Evolutionary conservation across 441 rosid species (phyloP).

Genomic region (Euphorbia corollata): DNA sequence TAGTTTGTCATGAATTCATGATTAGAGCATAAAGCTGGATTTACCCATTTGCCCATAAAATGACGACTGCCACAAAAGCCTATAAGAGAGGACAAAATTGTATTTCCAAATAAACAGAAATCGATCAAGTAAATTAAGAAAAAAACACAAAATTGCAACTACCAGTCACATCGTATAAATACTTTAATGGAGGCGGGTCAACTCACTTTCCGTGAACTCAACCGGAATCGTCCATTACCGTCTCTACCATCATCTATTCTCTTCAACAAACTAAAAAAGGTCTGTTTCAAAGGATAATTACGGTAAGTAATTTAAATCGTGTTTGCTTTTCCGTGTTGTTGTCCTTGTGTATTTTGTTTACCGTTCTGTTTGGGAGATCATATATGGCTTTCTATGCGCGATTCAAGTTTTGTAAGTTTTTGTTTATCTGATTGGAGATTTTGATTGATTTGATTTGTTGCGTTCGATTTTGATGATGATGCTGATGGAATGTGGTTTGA

Average conservation of each 20-base stretch:
- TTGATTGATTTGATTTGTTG: background rate
- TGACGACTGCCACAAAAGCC: background rate
- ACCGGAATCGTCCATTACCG: conserved; percentile 10
- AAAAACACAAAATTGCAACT: conserved; percentile 8
- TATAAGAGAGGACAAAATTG: background rate
- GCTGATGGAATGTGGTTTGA: background rate
- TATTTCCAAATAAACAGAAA: background rate
- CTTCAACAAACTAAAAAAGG: background rate
- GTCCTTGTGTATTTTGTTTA: background rate
- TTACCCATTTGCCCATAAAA: background rate
- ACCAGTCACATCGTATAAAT: conserved; percentile 22
- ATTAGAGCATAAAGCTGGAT: background rate
- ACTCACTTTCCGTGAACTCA: conserved; percentile 28
- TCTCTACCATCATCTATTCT: conserved; percentile 3
- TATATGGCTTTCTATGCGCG: background rate
- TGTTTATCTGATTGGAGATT: background rate
- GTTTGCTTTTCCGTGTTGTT: too few relatives aligned
- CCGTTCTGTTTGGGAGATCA: background rate
- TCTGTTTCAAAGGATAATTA: conserved; percentile 16
- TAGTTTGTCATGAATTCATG: background rate
- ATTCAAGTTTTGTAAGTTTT: conserved; percentile 17
- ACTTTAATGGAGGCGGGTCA: conserved; percentile 19
- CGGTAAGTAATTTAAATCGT: conserved; percentile 16
- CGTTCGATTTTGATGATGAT: background rate
- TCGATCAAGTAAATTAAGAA: background rate